A percentile compares a stretch with the other conserved stretches of the same genome.
Conservation (phyloP, 441 rosid genomes). For the Cnidoscolus chayamansa region DNA sequence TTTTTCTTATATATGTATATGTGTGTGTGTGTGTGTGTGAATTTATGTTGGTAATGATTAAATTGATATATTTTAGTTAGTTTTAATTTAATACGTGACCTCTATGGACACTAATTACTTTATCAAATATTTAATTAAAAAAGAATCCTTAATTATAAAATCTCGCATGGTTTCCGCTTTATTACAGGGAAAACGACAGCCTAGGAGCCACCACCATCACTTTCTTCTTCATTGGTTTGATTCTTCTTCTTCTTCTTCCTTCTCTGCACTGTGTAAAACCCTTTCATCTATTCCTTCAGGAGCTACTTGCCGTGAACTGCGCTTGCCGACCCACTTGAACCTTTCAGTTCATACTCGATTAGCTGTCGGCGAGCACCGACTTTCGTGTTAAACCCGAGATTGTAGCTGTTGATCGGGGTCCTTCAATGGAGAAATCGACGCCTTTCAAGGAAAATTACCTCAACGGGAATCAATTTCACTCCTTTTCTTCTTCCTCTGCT, state of each 20-base stretch:
- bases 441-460: constrained; percentile 21
- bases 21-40: too few species aligned
- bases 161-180: too few species aligned
- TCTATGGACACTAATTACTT: too few species aligned
- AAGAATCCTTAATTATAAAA: too few species aligned
- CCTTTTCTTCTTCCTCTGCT: constrained; percentile 38
- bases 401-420: not conserved
- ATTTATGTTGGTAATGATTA: too few species aligned
- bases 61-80: too few species aligned
- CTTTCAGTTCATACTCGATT: not conserved
- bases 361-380: not conserved
- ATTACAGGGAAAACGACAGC: constrained; percentile 7
- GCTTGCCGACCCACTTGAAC: not conserved
- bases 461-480: constrained; percentile 32
- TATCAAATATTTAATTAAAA: too few species aligned
- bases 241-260: not conserved
- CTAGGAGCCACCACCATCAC: not conserved
- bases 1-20: too few species aligned
- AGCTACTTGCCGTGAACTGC: not conserved
- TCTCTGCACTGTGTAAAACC: not conserved
- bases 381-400: not conserved
- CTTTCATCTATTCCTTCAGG: not conserved
- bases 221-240: not conserved
- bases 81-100: not conserved
- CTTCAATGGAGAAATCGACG: constrained; percentile 32